Percentiles rank a stretch among this genome's conserved stretches.
Evolutionary conservation across 2,329 filamentous ascomycete species (phyloP).

Genomic region (Phymatotrichopsis omnivora): DNA sequence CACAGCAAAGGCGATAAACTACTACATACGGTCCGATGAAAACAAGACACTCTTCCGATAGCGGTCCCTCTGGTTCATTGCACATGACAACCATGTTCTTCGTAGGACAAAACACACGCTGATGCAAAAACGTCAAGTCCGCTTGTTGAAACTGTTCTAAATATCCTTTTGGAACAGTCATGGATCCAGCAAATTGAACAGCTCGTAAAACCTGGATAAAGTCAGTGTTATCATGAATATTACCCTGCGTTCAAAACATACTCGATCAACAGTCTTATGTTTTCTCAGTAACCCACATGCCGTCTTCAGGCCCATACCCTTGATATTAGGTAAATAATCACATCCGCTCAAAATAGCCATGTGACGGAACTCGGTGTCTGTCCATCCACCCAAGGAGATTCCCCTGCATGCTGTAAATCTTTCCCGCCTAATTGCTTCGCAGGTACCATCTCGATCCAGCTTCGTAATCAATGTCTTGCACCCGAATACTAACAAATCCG

Average conservation of each 20-base stretch:
- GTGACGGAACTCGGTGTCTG: constrained; percentile 76
- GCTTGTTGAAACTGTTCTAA: constrained; percentile 72
- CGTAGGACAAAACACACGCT: constrained; percentile 82
- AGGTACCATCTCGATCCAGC: constrained; percentile 85
- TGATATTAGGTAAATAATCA: constrained; percentile 83
- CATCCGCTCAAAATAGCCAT: constrained; percentile 98
- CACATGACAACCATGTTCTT: constrained; percentile 63
- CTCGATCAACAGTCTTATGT: constrained; percentile 73
- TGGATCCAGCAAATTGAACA: constrained; percentile 82
- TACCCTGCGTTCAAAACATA: constrained; percentile 34
- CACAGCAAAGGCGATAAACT: constrained; percentile 38
- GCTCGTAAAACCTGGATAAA: constrained; percentile 48
- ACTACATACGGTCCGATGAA: constrained; percentile 70
- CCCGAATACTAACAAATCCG: constrained; percentile 89
- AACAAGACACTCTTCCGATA: constrained; percentile 60
- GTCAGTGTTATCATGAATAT: not conserved
- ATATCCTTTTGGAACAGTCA: constrained; percentile 69
- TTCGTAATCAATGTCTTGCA: constrained; percentile 86
- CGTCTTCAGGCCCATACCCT: constrained; percentile 81
- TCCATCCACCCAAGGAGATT: constrained; percentile 82
- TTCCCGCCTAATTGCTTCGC: constrained; percentile 77
- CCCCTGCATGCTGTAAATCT: constrained; percentile 86
- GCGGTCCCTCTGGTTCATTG: constrained; percentile 46
- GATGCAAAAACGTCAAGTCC: constrained; percentile 85
- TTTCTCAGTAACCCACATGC: constrained; percentile 84